Evolutionary conservation across 169 alveolate genomes (phyloP), one percentile per base, ranked within the genome.

Genomic region (Eimeria praecox): DNA sequence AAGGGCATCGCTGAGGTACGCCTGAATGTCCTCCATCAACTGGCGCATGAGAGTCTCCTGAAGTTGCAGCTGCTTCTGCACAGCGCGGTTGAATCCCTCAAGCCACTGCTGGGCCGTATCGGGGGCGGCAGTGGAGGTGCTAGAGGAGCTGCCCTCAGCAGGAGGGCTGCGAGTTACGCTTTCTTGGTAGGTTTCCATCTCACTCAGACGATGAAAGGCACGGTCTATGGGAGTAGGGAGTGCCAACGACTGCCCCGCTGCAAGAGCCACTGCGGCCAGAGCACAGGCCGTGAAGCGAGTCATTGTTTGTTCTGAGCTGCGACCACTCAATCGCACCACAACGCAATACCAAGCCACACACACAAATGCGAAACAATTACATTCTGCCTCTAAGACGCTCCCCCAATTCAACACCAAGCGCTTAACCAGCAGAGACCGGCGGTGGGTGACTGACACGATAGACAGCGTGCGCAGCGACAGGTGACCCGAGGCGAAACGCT

Each of bases 11-110:
- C 20, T 82, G 71, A 82, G 71, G 71, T 46, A 82, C 46, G 46
- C 33, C 46, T 35, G 49, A 38, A 82, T 52, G 35, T 82, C 90
- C n/a, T 20, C 12, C 71, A 52, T 20, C 42, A 82, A 46, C 90
- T 82, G 90, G 49, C 90, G 46, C 73, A 82, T 82, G 44, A 82
- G 69, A n/a, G 18, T 49, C 54, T 82, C 90, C 71, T 82, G 90
- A 46, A 82, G 42, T 46, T 82, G 90, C 90, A 82, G 49, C 90
- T 82, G 90, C 71, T 52, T 82, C 90, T 82, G 90, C 90, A 82
- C 73, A 1, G 90, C 66, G 42, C 54, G 18, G 73, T 9, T 44
- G n/a, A 82, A 82, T 16, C 71, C 54, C 49, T 82, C 90, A 30
- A 82, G 10, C 73, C 46, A 44, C 14, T 82, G 66, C 27, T 82